Evolutionary conservation across 768 basidiomycete species (phyloP), one percentile per base, ranked within the genome.

Genomic region (Porphyrellus cyaneotinctus): DNA sequence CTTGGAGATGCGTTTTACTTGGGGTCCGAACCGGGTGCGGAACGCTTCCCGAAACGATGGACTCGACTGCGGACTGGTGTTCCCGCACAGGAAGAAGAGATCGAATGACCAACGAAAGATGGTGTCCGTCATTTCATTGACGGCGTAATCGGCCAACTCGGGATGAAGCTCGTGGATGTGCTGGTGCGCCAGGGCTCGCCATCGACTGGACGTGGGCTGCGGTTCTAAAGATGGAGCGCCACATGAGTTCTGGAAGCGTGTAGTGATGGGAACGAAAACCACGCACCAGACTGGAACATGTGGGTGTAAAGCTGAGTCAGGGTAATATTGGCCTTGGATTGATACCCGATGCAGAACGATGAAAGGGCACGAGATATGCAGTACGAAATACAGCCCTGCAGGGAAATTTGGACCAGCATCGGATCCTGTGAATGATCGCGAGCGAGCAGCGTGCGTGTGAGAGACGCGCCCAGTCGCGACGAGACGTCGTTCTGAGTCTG

Each of bases 381-480:
- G 37, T 81, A 78, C 10, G 82, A 74, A 47, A 88, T 75, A 55
- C 82, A 85, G 28, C 85, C 84, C 64, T 91, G 88, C 28, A 91
- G 64, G 8, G 85, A 87, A 32, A 89, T 77, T 63, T 88, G 87
- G 24, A 90, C 85, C 12, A 89, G 75, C 47, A 86, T 82, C 18
- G 87, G 84, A 65, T 90, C 88, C 43, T 85, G 85, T 14, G 82
- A 77, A 64, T 89, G 84, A 58, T 90, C 85, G 43, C 84, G 76
- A 2, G 77, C 73, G 4, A 80, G 72, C 32, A 90, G 70, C 37
- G 88, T 77, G 31, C 77, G 78, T 17, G 83, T 80, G 37, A 90
- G 72, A 39, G 79, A 75, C 2, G 75, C 71, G 1, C 88, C 86
- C n/a, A 90, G 63, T 57, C 88, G 79, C 14, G 82, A 74, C 3